These are phyloP conservation scores for Xerocomellus intermedius DNA, from an alignment of 768 basidiomycete genomes.

Conservation along the genomic window DNA sequence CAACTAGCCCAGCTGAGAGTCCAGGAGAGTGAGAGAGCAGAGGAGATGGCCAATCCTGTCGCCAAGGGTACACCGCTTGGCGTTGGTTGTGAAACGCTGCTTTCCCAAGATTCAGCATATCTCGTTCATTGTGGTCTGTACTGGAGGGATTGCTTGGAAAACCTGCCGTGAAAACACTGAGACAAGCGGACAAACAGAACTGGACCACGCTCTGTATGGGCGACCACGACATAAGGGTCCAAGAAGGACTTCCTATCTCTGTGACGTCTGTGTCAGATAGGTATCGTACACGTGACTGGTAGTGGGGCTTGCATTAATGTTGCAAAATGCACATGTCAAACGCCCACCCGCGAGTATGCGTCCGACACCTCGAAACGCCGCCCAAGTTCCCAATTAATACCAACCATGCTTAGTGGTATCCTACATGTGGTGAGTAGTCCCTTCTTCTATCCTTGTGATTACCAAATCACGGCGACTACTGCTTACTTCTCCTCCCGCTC, in stretches of 20 bases:
- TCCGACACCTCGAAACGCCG: neutral
- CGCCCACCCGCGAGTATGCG: neutral
- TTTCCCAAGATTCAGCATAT: too few relatives aligned
- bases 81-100: neutral
- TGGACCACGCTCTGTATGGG: too few relatives aligned
- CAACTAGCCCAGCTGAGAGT: neutral
- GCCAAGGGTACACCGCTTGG: neutral
- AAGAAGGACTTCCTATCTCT: too few relatives aligned
- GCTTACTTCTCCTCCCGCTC: constrained; percentile 17
- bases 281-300: too few relatives aligned
- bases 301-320: too few relatives aligned
- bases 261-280: too few relatives aligned
- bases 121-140: neutral
- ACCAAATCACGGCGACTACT: constrained; percentile 1
- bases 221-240: too few relatives aligned
- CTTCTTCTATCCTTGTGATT: neutral
- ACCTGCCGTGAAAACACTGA: too few relatives aligned
- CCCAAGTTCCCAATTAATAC: neutral
- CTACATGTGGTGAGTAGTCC: constrained; percentile 3
- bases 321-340: too few relatives aligned
- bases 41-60: neutral
- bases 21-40: neutral
- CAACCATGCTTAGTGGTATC: neutral
- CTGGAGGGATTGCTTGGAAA: neutral
- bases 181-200: too few relatives aligned